Base-by-base conservation (phyloP, 108 stramenopile genomes). In the Cyclotella atomus region DNA sequence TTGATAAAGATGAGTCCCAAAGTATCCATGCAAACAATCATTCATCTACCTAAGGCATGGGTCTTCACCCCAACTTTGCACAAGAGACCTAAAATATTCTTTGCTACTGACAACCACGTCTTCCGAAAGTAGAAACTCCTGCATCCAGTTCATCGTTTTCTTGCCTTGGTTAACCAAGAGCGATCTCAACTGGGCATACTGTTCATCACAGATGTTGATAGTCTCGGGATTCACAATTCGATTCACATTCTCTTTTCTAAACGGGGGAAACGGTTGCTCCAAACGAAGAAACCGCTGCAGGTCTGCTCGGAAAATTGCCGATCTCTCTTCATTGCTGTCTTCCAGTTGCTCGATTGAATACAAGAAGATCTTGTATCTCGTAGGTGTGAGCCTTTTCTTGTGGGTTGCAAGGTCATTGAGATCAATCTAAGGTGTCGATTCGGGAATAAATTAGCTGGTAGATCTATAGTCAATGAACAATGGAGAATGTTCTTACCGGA, bases 271-370 rank as follows among this genome's bases (percentile, higher is more conserved):
- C 5, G 47, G 49, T 6, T 52, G 14, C 49, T 32, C 28, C 46
- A 68, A 36, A 16, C 66, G 49, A 28, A 68, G 66, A 49, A 68
- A 68, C 3, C 17, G 16, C 16, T 53, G 33, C 24, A 68, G 8
- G 24, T 68, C 66, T 30, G 25, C 5, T 28, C 63, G 63, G 17
- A 64, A 64, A 43, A 7, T 16, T 25, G 6, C 45, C 8, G 63
- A 12, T 17, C 63, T 45, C 4, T 45, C 73, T 52, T 74, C 36
- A 24, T 41, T 23, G n/a, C 23, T 12, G 27, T 81, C 79, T 14
- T 74, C 59, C 15, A 82, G 38, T 66, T 82, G 81, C 15, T 82
- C 73, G 17, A 82, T 34, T n/a, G 69, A 53, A 45, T 82, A 82
- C 25, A 82, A 28, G 35, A 77, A 77, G 17, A 83, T 52, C 17